A percentile compares a stretch with the other conserved stretches of the same genome.
Conservation (phyloP, 1,284 basidiomycete species). For the Sanguinoderma infundibulare region DNA sequence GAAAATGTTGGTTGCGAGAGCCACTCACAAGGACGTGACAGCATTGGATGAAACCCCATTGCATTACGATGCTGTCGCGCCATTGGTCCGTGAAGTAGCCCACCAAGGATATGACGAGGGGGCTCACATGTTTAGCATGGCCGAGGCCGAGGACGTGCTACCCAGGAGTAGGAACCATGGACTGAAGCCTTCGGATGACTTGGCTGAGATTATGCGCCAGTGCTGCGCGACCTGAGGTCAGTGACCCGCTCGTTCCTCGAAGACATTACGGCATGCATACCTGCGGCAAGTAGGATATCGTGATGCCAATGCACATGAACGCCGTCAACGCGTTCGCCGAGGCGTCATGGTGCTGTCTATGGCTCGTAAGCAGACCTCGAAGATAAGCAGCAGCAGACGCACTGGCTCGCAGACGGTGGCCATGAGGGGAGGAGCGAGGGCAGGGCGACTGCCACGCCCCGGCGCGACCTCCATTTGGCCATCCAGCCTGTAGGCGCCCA, state of each 20-base stretch:
- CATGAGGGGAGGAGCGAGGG: slow-evolving; percentile 18
- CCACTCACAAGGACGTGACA: slow-evolving; percentile 76
- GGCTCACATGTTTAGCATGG: slow-evolving; percentile 80
- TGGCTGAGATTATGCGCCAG: slow-evolving; percentile 72
- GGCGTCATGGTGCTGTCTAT: slow-evolving; percentile 71
- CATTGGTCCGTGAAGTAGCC: not conserved
- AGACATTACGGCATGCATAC: slow-evolving; percentile 44
- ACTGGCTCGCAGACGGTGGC: slow-evolving; percentile 20
- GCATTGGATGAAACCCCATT: slow-evolving; percentile 87
- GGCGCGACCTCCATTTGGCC: slow-evolving; percentile 13
- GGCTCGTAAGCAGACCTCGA: not conserved
- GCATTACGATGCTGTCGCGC: slow-evolving; percentile 72
- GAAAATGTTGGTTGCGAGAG: not conserved
- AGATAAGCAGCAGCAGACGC: not conserved
- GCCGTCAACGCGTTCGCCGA: slow-evolving; percentile 75
- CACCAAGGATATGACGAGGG: not conserved
- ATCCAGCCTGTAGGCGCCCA: slow-evolving; percentile 8
- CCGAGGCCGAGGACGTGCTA: slow-evolving; percentile 81
- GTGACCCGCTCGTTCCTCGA: not conserved
- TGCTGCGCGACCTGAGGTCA: slow-evolving; percentile 48
- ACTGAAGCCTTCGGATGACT: slow-evolving; percentile 87
- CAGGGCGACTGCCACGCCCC: slow-evolving; percentile 18
- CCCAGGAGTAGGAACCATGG: slow-evolving; percentile 95
- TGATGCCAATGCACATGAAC: slow-evolving; percentile 78
- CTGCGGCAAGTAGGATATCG: slow-evolving; percentile 91